phyloP scores from a whole-genome alignment of 768 basidiomycete genomes.

The Collybia sp. region DNA sequence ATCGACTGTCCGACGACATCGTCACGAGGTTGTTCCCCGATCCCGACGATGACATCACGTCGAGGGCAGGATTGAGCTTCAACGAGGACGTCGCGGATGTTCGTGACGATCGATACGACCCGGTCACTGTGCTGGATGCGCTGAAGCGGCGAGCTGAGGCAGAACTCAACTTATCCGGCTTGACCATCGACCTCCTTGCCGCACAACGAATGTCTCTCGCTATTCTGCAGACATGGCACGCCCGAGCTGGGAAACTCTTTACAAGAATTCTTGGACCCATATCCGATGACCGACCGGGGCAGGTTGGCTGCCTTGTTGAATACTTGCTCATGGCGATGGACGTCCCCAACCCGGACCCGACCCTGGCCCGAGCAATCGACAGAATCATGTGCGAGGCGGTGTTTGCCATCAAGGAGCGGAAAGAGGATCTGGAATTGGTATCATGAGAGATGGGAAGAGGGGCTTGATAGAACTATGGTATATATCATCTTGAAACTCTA shows the following conservation, averaged over 20 bases:
- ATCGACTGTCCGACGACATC: background rate
- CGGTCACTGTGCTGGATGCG: background rate
- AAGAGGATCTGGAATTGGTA: too few species aligned
- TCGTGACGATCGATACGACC: background rate
- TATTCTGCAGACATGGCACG: background rate
- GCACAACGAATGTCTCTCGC: background rate
- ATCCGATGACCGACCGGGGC: background rate
- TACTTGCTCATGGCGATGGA: background rate
- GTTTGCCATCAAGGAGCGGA: too few species aligned
- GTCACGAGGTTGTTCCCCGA: background rate
- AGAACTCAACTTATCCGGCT: background rate
- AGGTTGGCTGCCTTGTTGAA: background rate
- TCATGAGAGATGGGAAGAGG: too few species aligned
- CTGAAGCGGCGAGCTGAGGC: background rate
- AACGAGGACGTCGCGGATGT: background rate
- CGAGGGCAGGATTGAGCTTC: background rate
- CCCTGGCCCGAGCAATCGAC: too few species aligned
- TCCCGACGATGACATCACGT: background rate
- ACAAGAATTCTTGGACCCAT: background rate
- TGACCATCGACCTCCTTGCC: background rate
- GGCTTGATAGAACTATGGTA: too few species aligned
- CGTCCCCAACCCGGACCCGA: background rate
- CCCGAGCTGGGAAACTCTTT: background rate
- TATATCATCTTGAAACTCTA: too few species aligned
- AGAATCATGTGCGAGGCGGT: too few species aligned